These are phyloP conservation scores for Nannochloris sp. DNA, from an alignment of 139 green algal genomes.

Conservation along the genomic window DNA sequence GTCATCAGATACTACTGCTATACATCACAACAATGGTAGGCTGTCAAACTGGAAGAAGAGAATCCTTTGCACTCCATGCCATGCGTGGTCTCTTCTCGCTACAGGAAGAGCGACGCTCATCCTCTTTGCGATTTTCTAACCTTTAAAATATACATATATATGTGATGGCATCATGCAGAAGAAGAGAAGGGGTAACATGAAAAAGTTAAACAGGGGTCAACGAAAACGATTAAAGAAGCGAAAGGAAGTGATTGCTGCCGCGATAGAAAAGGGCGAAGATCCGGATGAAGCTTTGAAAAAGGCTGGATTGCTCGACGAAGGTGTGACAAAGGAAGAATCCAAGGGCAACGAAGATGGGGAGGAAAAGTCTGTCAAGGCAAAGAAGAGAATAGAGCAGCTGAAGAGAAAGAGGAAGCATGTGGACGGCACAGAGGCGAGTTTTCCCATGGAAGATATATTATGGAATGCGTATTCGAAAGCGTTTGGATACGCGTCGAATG, in stretches of 20 bases:
- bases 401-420: neutral
- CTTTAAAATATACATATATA: neutral
- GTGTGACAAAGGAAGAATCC: neutral
- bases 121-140: too few relatives aligned
- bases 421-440: neutral
- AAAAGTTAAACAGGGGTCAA: conserved; percentile 8
- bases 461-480: neutral
- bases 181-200: conserved; percentile 5
- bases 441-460: neutral
- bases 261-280: neutral
- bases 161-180: conserved; percentile 2
- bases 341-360: neutral
- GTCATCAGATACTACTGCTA: too few relatives aligned
- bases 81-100: too few relatives aligned
- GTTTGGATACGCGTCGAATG: neutral
- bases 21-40: too few relatives aligned
- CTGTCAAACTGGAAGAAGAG: too few relatives aligned
- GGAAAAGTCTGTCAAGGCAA: neutral
- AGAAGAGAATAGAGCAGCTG: conserved; percentile 1
- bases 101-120: too few relatives aligned
- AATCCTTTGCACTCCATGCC: too few relatives aligned
- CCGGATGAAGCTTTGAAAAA: neutral
- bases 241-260: neutral
- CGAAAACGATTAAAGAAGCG: neutral
- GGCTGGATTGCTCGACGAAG: neutral